Percentiles rank a stretch among this genome's conserved stretches.
These are phyloP conservation scores for Phialophora chinensis DNA, from an alignment of 2,329 filamentous ascomycete species.

Conservation along the genomic window DNA sequence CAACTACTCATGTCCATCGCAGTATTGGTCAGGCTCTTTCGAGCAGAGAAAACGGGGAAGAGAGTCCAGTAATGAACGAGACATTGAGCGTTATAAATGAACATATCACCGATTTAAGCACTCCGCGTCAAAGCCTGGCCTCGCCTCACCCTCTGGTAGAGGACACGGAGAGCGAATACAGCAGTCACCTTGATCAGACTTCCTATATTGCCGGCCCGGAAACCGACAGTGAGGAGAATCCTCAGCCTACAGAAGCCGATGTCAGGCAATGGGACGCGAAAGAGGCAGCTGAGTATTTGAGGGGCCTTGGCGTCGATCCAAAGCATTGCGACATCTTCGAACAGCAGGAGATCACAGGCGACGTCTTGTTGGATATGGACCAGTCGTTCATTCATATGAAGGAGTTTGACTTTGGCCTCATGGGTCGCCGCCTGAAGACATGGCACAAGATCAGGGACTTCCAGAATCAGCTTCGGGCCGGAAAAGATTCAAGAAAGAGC, in stretches of 20 bases:
- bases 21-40: constrained; percentile 55
- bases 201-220: constrained; percentile 95
- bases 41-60: constrained; percentile 58
- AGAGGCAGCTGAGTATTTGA: constrained; percentile 87
- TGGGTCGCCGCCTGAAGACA: constrained; percentile 86
- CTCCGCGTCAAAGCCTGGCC: constrained; percentile 60
- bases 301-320: constrained; percentile 81
- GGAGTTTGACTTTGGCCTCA: constrained; percentile 89
- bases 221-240: constrained; percentile 89
- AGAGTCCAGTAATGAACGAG: constrained; percentile 86
- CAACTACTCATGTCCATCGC: constrained; percentile 48
- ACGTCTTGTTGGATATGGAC: constrained; percentile 92
- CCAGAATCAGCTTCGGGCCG: constrained; percentile 80
- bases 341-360: constrained; percentile 94
- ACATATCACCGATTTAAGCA: constrained; percentile 86
- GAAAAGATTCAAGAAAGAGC: constrained; percentile 50
- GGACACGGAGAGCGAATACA: constrained; percentile 84
- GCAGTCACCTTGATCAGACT: constrained; percentile 73
- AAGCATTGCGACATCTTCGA: constrained; percentile 92
- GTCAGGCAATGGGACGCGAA: constrained; percentile 80
- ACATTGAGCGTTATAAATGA: constrained; percentile 96
- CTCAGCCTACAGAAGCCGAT: constrained; percentile 70
- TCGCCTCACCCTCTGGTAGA: constrained; percentile 47
- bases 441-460: constrained; percentile 96
- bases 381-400: constrained; percentile 95